phyloP scores from a whole-genome alignment of 2,329 filamentous ascomycete genomes.

The Cercospora sesami region DNA sequence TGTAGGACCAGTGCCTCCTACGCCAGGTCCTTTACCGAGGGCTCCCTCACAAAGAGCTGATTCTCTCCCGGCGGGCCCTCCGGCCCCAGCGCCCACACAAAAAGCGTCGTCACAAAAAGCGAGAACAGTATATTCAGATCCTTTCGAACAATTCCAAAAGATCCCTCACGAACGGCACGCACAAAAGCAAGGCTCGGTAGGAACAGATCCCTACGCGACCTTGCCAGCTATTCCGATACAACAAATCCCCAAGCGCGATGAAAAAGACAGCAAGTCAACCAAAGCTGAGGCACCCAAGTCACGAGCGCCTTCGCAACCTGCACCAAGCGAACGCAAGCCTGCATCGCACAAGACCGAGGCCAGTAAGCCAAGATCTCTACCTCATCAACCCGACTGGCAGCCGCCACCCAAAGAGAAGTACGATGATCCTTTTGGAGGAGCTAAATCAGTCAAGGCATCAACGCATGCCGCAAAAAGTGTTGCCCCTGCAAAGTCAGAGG shows the following conservation, averaged over 20 bases:
- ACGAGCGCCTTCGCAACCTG: slow-evolving; percentile 9
- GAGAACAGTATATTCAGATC: background rate
- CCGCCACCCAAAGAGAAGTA: slow-evolving; percentile 6
- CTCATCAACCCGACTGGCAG: slow-evolving; percentile 10
- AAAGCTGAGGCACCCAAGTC: slow-evolving; percentile 11
- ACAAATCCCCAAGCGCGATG: background rate
- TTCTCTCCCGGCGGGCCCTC: background rate
- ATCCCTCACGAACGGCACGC: background rate
- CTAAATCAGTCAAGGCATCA: slow-evolving; percentile 5
- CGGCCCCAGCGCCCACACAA: background rate
- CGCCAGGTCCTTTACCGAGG: background rate
- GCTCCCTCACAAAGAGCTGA: background rate
- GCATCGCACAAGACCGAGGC: slow-evolving; percentile 7
- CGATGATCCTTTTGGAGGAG: slow-evolving; percentile 2
- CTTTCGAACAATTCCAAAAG: slow-evolving; percentile 2
- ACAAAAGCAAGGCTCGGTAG: background rate
- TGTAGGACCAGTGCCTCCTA: background rate
- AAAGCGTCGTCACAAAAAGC: background rate
- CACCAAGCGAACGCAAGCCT: slow-evolving; percentile 6
- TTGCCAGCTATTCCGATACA: background rate
- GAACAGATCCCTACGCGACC: slow-evolving; percentile 11
- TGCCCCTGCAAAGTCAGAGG: background rate
- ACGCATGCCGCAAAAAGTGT: background rate
- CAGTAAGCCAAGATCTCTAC: background rate
- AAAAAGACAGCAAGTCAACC: slow-evolving; percentile 10